A percentile compares a stretch with the other conserved stretches of the same genome.
Conservation (phyloP, 139 green algal species). For the Trebouxia sp. region DNA sequence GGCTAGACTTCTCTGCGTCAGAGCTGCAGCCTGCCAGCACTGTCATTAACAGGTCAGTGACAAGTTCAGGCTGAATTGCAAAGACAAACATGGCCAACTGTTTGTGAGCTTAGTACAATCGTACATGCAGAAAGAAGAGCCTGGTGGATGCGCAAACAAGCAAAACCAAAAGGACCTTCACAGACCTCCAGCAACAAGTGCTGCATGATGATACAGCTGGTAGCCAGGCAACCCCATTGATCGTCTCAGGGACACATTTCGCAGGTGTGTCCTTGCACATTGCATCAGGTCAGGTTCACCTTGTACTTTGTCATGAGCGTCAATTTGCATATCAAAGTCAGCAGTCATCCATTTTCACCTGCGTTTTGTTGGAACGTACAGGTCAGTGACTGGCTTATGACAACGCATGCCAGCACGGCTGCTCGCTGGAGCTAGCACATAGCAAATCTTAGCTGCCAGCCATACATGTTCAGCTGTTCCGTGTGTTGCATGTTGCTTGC, state of each 20-base stretch:
- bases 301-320: too few species aligned
- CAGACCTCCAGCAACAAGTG: conserved; percentile 15
- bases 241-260: conserved; percentile 24
- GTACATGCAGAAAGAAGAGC: conserved; percentile 25
- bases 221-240: conserved; percentile 24
- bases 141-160: conserved; percentile 25
- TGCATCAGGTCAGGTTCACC: too few species aligned
- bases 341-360: too few species aligned
- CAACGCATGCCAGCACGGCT: too few species aligned
- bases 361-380: too few species aligned
- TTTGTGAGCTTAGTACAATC: conserved; percentile 22
- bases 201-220: conserved; percentile 25
- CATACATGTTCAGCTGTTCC: too few species aligned
- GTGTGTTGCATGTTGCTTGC: too few species aligned
- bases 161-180: conserved; percentile 27
- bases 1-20: conserved; percentile 23
- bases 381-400: too few species aligned
- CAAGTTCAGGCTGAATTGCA: conserved; percentile 19
- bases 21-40: conserved; percentile 23
- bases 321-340: too few species aligned
- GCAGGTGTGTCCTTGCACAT: conserved; percentile 22
- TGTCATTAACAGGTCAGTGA: conserved; percentile 26
- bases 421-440: too few species aligned
- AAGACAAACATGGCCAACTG: conserved; percentile 26
- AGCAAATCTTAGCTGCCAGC: too few species aligned